Base-by-base conservation (phyloP, 495 filamentous ascomycete species). In the Recurvomyces mirabilis region DNA sequence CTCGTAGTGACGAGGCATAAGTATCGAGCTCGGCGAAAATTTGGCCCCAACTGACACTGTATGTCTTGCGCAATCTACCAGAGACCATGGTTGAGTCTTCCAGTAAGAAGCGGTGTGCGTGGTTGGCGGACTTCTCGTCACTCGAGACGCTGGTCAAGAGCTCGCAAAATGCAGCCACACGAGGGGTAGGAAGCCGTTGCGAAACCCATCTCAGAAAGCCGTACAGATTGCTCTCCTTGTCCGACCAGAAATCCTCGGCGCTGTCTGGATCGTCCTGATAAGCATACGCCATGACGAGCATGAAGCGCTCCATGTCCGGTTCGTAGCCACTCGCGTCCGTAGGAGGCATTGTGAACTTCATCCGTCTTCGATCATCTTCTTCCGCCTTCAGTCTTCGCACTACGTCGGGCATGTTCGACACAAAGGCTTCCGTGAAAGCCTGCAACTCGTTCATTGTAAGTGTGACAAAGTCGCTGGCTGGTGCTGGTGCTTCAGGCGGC, bases 201-300 rank as follows among this genome's bases (percentile, higher is more conserved):
- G 93, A 93, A 20, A 89, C 85, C 93, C 93, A 99, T 43, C 87
- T 81, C 48, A 99, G 68, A 57, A 99, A 99, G 4, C 91, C 91
- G 50, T 82, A 80, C 31, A 96, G 66, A 52, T 94, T 93, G 52
- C 84, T 81, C 50, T 96, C 93, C 2, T 78, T 71, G 49, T 93
- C 87, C 34, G 69, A 71, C 89, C 89, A 96, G 48, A 96, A 94
- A 31, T 75, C 77, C 56, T 87, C 76, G 18, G 88, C 83, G 12
- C 84, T 79, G 28, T 93, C 85, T 25, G 77, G 74, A 14, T 84
- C 77, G 26, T 78, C 75, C 51, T 94, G 81, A 57, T 85, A 96
- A n/a, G 83, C 76, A 59, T 89, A 93, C 14, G 89, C 78, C 33
- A 95, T 87, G 45, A 94, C 79, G 53, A 96, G 71, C 13, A 96